Conservation (phyloP, 2,329 filamentous ascomycete species). For the Epichloe sp. region DNA sequence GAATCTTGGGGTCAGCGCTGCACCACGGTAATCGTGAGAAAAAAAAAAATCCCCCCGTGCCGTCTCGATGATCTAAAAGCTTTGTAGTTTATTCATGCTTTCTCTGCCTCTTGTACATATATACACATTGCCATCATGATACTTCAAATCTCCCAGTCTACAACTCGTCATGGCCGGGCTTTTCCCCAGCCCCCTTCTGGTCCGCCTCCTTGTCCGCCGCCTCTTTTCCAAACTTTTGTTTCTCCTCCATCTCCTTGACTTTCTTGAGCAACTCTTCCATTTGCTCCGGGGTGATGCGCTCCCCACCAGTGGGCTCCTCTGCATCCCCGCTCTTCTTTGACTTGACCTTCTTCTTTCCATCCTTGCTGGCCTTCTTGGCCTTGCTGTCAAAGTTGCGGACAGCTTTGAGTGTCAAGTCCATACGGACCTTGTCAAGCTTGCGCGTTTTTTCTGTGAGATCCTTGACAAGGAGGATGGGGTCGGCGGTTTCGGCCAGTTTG, state of each 20-base stretch:
- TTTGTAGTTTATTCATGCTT: constrained; percentile 3
- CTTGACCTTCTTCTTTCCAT: constrained; percentile 24
- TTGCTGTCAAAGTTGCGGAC: constrained; percentile 35
- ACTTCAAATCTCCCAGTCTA: constrained; percentile 9
- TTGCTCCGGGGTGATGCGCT: constrained; percentile 20
- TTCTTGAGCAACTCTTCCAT: constrained; percentile 31
- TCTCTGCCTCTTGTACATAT: constrained; percentile 1
- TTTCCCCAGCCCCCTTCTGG: constrained; percentile 4
- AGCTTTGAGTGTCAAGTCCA: constrained; percentile 58
- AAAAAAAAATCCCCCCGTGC: not conserved
- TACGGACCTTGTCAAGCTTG: constrained; percentile 56
- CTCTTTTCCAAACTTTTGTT: constrained; percentile 15
- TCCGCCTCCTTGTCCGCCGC: constrained; percentile 11
- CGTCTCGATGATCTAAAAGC: not conserved
- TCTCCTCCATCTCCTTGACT: constrained; percentile 18
- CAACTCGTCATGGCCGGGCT: constrained; percentile 22
- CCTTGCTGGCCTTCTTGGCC: constrained; percentile 23
- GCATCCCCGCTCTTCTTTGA: constrained; percentile 20
- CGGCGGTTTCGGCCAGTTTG: constrained; percentile 53
- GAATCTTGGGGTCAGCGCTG: no score
- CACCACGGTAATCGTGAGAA: not conserved
- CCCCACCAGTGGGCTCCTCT: constrained; percentile 29
- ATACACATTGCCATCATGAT: constrained; percentile 1
- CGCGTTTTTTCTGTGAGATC: constrained; percentile 58
- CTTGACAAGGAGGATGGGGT: constrained; percentile 60